Conservation (phyloP, 78 protist species). For the Anaeramoeba ignava region DNA sequence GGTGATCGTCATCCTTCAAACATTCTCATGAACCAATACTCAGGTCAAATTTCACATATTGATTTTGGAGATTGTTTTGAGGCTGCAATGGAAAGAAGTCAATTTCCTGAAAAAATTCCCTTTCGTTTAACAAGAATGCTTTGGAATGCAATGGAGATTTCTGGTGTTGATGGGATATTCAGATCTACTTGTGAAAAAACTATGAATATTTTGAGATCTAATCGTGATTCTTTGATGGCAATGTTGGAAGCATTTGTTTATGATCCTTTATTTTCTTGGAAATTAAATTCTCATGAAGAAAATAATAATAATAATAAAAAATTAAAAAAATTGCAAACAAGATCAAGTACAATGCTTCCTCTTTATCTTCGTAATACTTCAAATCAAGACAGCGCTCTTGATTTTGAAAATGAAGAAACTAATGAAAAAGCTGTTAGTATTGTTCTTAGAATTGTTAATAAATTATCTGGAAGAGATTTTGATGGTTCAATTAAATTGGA, state of each 20-base stretch:
- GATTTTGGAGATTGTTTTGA: neutral
- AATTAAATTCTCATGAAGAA: neutral
- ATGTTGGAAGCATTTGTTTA: neutral
- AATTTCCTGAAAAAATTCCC: neutral
- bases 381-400: neutral
- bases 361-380: neutral
- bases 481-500: neutral
- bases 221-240: neutral
- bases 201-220: neutral
- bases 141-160: neutral
- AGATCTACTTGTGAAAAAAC: neutral
- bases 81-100: neutral
- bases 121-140: conserved; percentile 1
- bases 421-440: neutral
- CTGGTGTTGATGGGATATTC: neutral
- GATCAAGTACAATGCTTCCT: neutral
- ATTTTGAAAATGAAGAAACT: neutral
- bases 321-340: too few relatives aligned
- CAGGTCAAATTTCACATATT: neutral
- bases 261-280: neutral
- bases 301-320: neutral
- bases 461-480: neutral
- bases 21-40: neutral
- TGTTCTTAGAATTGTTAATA: neutral
- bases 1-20: neutral